Percentiles rank a stretch among this genome's conserved stretches.
These are phyloP conservation scores for Ustilago crameri DNA, from an alignment of 1,284 basidiomycete genomes.

Conservation along the genomic window DNA sequence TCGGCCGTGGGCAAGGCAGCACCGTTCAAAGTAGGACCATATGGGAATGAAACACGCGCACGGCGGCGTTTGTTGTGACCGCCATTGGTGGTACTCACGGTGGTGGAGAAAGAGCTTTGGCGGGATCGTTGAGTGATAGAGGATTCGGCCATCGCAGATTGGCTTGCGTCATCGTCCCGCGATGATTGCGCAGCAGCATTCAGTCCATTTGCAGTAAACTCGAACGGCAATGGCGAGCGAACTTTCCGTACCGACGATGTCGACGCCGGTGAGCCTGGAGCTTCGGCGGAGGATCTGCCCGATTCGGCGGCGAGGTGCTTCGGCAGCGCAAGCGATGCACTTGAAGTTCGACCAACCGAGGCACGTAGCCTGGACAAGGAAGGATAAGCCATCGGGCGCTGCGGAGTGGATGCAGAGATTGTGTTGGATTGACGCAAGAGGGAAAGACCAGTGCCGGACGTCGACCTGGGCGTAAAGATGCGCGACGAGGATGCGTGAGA, in stretches of 20 bases:
- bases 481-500: conserved; percentile 26
- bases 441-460: conserved; percentile 27
- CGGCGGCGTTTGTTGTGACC: conserved; percentile 24
- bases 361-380: conserved; percentile 45
- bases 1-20: conserved; percentile 16
- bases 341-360: conserved; percentile 25
- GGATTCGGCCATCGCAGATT: conserved; percentile 24
- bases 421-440: conserved; percentile 25
- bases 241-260: conserved; percentile 41
- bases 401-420: conserved; percentile 27
- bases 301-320: conserved; percentile 20
- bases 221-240: conserved; percentile 36
- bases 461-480: conserved; percentile 40
- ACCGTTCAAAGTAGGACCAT: conserved; percentile 26
- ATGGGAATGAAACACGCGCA: conserved; percentile 31
- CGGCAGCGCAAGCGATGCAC: conserved; percentile 27
- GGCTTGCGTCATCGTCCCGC: conserved; percentile 26
- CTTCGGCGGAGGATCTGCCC: conserved; percentile 25
- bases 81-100: conserved; percentile 32
- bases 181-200: conserved; percentile 37
- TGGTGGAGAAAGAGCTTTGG: conserved; percentile 48
- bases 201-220: conserved; percentile 25
- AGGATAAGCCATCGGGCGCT: conserved; percentile 39
- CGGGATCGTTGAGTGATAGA: conserved; percentile 40
- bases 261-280: conserved; percentile 35